Base-by-base conservation (phyloP, 2,329 filamentous ascomycete species). In the Pyricularia sp. region DNA sequence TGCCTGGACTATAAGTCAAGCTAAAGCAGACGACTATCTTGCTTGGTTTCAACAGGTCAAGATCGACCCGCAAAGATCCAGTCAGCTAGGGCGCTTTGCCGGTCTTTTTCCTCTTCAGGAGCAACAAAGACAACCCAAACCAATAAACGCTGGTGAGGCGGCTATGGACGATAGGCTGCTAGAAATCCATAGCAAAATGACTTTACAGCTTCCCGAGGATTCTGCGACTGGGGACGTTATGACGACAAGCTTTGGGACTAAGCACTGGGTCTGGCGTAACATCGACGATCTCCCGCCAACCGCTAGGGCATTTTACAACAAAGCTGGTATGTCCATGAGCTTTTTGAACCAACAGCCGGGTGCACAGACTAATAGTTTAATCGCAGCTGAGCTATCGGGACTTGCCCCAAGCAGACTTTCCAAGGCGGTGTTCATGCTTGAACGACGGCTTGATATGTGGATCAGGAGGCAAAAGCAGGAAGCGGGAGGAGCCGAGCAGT, bases 41-140 rank as follows among this genome's bases (percentile, higher is more conserved):
- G 84, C 91, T 73, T 94, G 89, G 86, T 93, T 89, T 72, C 86
- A 90, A 71, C 80, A 81, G 65, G 88, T 81, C 60, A 90, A 86
- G 6, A 40, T 70, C 5, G 55, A 64, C 1, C 66, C 69, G 7
- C 49, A 60, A 26, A 53, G 53, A n/a, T 22, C 49, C 8, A 60
- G 26, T 9, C 49, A 53, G 9, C 44, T 64, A 33, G 62, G 28
- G 30, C 44, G 62, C 13, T 40, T 64, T 31, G 53, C 53, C 24
- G 22, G n/a, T 5, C n/a, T 75, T 5, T 77, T 77, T 44, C 74
- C 75, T 5, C 67, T 76, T 6, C 53, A 71, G 26, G 66, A 71
- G 5, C 31, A 49, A 35, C 13, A 57, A 13, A 22, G 40, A 40
- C 22, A n/a, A 28, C 16, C 44, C 4, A 22, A 16, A 7, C 40